Evolutionary conservation across 1,284 basidiomycete genomes (phyloP), one percentile per base, ranked within the genome.

Genomic region (Mycosarcoma mackinlayi): DNA sequence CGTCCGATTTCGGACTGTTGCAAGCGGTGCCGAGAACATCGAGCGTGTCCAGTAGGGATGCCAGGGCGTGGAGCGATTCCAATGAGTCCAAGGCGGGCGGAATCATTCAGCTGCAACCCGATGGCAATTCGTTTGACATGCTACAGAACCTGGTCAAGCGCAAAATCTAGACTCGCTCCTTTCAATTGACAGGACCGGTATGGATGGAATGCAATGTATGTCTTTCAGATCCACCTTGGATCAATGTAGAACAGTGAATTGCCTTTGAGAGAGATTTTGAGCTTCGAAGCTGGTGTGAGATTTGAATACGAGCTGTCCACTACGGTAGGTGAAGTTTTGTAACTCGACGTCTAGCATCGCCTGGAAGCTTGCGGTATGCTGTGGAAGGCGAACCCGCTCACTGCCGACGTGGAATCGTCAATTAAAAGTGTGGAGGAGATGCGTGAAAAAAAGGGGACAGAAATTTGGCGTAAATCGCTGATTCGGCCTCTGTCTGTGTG

Each of bases 41-140:
- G 18, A 35, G 14, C 13, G 33, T 77, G 1, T 46, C 35, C 4
- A 37, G 66, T 1, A 39, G 28, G 6, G 76, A 77, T 41, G 50
- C 38, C 6, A 60, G 37, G 23, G 76, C 78, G 6, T 80, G 77
- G 78, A 54, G 63, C 1, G 47, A 41, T 27, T 59, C 54, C 7
- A 27, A 61, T 21, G 52, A 69, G 3, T 50, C 64, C 3, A 23
- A 39, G 18, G 35, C 31, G 11, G 40, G 35, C 28, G 65, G 64
- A 31, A 39, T 68, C 31, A 85, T 88, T 38, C 88, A 89, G 75
- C 78, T 89, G 19, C 95, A 97, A 83, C 96, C 95, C 3, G 94
- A 98, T 78, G 93, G 94, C 27, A 99, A 99, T 83, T 92, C 92
- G 78, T 98, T 98, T 78, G 95, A 98, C 83, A 87, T 98, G 79